Base-by-base conservation (phyloP, 2,329 filamentous ascomycete genomes). In the Penicillium sp. region DNA sequence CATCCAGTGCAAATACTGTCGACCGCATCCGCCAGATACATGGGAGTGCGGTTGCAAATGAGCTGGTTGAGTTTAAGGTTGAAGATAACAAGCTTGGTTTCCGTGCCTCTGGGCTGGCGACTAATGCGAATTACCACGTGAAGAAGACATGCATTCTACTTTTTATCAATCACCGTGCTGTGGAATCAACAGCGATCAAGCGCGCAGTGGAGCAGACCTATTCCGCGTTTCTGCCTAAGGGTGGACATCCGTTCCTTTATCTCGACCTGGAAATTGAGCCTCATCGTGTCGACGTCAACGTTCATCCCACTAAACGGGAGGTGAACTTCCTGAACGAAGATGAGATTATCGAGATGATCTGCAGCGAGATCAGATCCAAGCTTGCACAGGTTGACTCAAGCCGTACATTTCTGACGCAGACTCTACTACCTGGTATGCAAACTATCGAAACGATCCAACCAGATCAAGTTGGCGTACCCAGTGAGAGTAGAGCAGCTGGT, bases 301-400 rank as follows among this genome's bases (percentile, higher is more conserved):
- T 98, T 1, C 93, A 98, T 64, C 93, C 93, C 0, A 98, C 93
- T 0, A 98, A 98, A 65, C 78, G 88, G 35, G 91, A 98, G 61
- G 93, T 98, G 14, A 93, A 97, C 58, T 97, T 98, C 56, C 75
- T 98, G 15, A 95, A 97, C 47, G 93, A 98, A 62, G 93, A 98
- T 49, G 93, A 98, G 54, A 94, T 98, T 31, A 85, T 93, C 32
- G 86, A 93, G 49, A 78, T 80, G 10, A 82, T 98, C 4, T 96
- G 90, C 68, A 80, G 83, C 45, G 79, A 86, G 37, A 85, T 98
- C 15, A 79, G 86, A 36, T 75, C 79, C 7, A 84, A 84, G 51
- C 76, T 98, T 3, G 85, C 88, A 8, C 83, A 84, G 34, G 90
- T 97, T 5, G 93, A 98, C 63, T 90, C 86, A 15, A 97, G 91